phyloP scores from a whole-genome alignment of 345 rosid species.

The Corchorus capsularis region DNA sequence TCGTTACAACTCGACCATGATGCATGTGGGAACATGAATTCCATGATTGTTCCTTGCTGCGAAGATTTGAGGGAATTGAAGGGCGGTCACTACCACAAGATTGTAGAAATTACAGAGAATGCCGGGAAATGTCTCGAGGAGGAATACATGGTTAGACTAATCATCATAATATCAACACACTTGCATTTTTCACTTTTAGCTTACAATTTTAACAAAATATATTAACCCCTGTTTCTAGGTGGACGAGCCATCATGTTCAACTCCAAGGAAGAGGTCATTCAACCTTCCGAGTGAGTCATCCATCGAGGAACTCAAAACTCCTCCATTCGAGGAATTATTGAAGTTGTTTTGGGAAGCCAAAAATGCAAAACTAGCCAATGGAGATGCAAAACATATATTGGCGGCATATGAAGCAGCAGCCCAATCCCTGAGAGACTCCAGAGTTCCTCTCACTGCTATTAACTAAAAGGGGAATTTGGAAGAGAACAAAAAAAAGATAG shows the following conservation, averaged over 20 bases:
- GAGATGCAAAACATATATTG: constrained; percentile 62
- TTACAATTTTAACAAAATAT: background rate
- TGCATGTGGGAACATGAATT: constrained; percentile 77
- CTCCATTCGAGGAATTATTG: constrained; percentile 77
- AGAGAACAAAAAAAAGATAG: background rate
- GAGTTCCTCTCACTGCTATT: constrained; percentile 86
- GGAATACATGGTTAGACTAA: constrained; percentile 69
- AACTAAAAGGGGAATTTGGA: constrained; percentile 44
- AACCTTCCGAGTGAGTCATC: constrained; percentile 73
- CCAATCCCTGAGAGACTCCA: constrained; percentile 72
- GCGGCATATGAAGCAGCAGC: constrained; percentile 60
- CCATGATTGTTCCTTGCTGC: constrained; percentile 82
- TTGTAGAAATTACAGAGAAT: constrained; percentile 74
- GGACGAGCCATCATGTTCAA: constrained; percentile 92
- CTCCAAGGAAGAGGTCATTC: constrained; percentile 76
- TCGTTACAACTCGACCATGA: constrained; percentile 87
- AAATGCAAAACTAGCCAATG: constrained; percentile 63
- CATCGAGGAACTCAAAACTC: constrained; percentile 89
- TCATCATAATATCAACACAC: background rate
- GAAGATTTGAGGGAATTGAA: constrained; percentile 80
- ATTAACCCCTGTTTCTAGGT: constrained; percentile 40
- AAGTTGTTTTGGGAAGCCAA: constrained; percentile 72
- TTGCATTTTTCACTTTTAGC: background rate
- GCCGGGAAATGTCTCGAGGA: constrained; percentile 90
- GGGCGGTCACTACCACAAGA: constrained; percentile 83